Evolutionary conservation across 306 rosid genomes (phyloP).

Genomic region (Calophaca sinica): DNA sequence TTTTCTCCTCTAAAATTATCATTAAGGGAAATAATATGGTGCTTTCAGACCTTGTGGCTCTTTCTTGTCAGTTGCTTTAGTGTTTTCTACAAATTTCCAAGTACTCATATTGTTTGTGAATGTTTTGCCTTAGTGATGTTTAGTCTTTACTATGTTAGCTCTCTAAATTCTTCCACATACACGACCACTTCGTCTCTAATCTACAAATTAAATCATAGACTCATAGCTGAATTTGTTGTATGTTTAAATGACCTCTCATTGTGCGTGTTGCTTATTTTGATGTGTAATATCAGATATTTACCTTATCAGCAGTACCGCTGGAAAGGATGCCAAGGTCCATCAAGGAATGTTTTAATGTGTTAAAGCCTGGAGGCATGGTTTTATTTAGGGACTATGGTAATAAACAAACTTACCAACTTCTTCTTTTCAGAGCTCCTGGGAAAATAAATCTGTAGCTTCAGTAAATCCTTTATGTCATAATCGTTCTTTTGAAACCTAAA

Average conservation of each 20-base stretch:
- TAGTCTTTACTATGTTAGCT: slow-evolving; percentile 35
- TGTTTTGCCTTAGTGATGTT: slow-evolving; percentile 38
- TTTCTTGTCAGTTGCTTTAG: background rate
- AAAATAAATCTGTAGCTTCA: background rate
- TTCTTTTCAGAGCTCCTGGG: slow-evolving; percentile 25
- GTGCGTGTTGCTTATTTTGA: slow-evolving; percentile 37
- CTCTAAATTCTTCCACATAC: slow-evolving; percentile 19
- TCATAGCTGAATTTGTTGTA: background rate
- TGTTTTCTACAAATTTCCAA: slow-evolving; percentile 8
- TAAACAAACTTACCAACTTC: slow-evolving; percentile 24
- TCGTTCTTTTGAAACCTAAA: slow-evolving; percentile 28
- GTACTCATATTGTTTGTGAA: slow-evolving; percentile 17
- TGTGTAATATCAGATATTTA: slow-evolving; percentile 73
- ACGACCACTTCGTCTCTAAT: slow-evolving; percentile 3
- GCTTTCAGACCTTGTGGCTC: slow-evolving; percentile 31
- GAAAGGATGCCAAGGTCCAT: slow-evolving; percentile 74
- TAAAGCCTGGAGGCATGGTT: slow-evolving; percentile 91
- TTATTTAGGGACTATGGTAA: slow-evolving; percentile 95
- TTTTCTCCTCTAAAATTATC: slow-evolving; percentile 40
- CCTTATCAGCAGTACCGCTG: slow-evolving; percentile 81
- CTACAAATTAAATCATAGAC: background rate
- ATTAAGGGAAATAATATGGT: slow-evolving; percentile 23
- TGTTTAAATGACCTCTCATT: slow-evolving; percentile 15
- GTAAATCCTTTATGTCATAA: slow-evolving; percentile 17
- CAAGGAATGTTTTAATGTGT: slow-evolving; percentile 73